Evolutionary conservation across 768 basidiomycete genomes (phyloP).

Genomic region (Sistotremastrum niveocremeum): DNA sequence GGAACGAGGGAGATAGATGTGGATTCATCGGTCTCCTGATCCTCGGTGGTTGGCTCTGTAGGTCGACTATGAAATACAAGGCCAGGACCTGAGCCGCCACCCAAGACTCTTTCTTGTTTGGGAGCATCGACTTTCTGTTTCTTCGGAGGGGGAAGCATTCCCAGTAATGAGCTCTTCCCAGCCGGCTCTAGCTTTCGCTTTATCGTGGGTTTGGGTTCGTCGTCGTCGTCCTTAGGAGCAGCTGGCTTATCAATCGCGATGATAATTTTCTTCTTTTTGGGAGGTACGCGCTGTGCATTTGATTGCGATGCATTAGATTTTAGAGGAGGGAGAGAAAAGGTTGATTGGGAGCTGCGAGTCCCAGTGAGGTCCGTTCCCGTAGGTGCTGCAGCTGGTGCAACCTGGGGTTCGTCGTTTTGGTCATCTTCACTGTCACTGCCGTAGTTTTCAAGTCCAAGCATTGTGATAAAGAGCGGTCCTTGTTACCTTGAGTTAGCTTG

Average conservation of each 20-base stretch:
- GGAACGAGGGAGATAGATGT: too few relatives aligned
- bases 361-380: constrained; percentile 2
- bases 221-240: constrained; percentile 20
- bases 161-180: constrained; percentile 49
- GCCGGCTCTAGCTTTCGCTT: constrained; percentile 38
- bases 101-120: constrained; percentile 42
- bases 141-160: constrained; percentile 68
- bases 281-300: constrained; percentile 14
- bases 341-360: constrained; percentile 15
- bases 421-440: constrained; percentile 54
- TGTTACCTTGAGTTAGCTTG: not conserved
- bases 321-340: constrained; percentile 23
- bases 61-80: constrained; percentile 38
- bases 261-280: constrained; percentile 42
- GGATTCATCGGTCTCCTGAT: constrained; percentile 9
- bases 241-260: constrained; percentile 41
- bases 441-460: constrained; percentile 70
- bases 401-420: constrained; percentile 27
- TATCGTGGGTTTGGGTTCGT: constrained; percentile 39
- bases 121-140: constrained; percentile 30
- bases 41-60: constrained; percentile 16
- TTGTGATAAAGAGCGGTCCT: constrained; percentile 15
- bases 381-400: constrained; percentile 2
- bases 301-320: constrained; percentile 6
- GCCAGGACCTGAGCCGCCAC: constrained; percentile 46